Evolutionary conservation across 2,329 filamentous ascomycete species (phyloP), one percentile per base, ranked within the genome.

Genomic region (Paraphaeosphaeria sporulosa): DNA sequence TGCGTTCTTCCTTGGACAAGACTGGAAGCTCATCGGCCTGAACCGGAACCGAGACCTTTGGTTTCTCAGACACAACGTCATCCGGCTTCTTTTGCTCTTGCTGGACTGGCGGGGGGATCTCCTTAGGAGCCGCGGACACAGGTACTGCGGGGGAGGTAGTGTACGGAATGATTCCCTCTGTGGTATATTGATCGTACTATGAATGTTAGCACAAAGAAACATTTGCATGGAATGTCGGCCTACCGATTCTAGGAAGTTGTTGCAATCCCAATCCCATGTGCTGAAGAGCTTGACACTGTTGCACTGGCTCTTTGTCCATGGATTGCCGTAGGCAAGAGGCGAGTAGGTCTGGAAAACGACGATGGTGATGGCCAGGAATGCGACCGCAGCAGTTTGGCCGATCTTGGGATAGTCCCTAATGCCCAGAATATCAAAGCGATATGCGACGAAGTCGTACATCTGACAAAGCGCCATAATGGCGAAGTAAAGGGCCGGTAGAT

Each of bases 241-340:
- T 89, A 97, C 94, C 75, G 88, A 89, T 66, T 89, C 89, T 70
- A 90, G 84, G 83, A 99, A 99, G 61, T 87, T 94, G 79, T 96
- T 97, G 86, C 95, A 99, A 79, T 99, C 95, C 86, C 94, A 99
- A 77, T 99, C 95, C 95, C 95, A 99, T 1, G 88, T 90, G 60
- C 86, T 83, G 75, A 98, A 89, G 13, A 99, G 83, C 84, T 98
- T 98, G 63, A 95, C 90, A 58, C 88, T 88, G 68, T 88, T 89
- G 85, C 95, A 99, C 73, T 95, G 90, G 60, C 85, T 82, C 83
- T 93, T 91, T 54, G 94, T 99, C 95, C 95, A 99, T 54, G 89
- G 84, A 76, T 96, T 97, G 63, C 95, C 95, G 73, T 99, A 99
- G 12, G 92, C 89, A 40, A 99, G 84, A 42, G 95, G 95, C 10